These are phyloP conservation scores for Podosphaera leucotricha DNA, from an alignment of 2,329 filamentous ascomycete species.

Conservation along the genomic window DNA sequence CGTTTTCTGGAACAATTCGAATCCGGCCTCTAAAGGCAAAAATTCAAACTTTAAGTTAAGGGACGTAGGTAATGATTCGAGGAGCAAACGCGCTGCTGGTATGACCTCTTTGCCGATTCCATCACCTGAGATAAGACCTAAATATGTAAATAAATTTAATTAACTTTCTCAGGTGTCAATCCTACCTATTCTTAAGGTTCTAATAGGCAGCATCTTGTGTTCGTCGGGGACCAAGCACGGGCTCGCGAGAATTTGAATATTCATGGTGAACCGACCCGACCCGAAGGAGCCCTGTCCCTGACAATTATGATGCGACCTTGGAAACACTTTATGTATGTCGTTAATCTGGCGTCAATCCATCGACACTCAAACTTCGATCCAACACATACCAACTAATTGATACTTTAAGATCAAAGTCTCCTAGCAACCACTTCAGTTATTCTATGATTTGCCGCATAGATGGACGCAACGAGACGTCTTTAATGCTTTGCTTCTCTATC, in stretches of 20 bases:
- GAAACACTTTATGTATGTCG: neutral
- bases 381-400: neutral
- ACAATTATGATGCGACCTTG: neutral
- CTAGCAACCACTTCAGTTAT: neutral
- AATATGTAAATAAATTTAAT: neutral
- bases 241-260: neutral
- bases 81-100: slow-evolving; percentile 69
- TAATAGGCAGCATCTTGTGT: slow-evolving; percentile 28
- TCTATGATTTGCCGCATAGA: neutral
- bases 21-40: slow-evolving; percentile 77
- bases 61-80: slow-evolving; percentile 84
- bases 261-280: neutral
- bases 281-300: neutral
- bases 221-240: slow-evolving; percentile 3
- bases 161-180: neutral
- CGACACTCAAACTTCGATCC: neutral
- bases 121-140: slow-evolving; percentile 90
- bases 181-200: slow-evolving; percentile 44
- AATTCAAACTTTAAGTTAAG: slow-evolving; percentile 85
- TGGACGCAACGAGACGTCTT: neutral
- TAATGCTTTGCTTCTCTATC: neutral
- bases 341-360: neutral
- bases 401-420: neutral
- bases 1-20: slow-evolving; percentile 76
- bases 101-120: slow-evolving; percentile 98